Evolutionary conservation across 371 early-diverging fungal genomes (phyloP).

Genomic region (Mucor mucedo): DNA sequence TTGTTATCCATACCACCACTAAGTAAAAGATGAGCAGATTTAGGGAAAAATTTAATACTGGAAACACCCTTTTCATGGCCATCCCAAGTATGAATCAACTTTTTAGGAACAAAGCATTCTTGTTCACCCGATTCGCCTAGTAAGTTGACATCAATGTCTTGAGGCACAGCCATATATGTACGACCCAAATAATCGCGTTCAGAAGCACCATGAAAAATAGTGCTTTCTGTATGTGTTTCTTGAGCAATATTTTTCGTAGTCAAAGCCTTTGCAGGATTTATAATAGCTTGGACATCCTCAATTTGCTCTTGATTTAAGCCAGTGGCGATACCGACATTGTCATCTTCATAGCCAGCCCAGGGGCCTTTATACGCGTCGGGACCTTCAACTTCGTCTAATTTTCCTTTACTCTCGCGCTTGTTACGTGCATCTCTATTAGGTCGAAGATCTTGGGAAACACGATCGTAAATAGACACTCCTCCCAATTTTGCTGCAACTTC

Average conservation of each 20-base stretch:
- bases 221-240: conserved; percentile 65
- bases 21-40: conserved; percentile 88
- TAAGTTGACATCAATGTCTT: conserved; percentile 81
- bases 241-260: conserved; percentile 37
- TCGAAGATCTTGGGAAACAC: conserved; percentile 51
- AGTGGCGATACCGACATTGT: conserved; percentile 61
- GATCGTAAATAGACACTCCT: conserved; percentile 63
- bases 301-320: conserved; percentile 67
- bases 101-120: conserved; percentile 88
- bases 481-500: conserved; percentile 52
- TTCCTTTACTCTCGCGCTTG: conserved; percentile 81
- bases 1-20: conserved; percentile 92
- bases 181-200: conserved; percentile 91
- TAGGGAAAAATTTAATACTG: conserved; percentile 89
- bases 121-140: conserved; percentile 76
- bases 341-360: conserved; percentile 94
- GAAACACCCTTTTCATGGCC: conserved; percentile 95
- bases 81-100: conserved; percentile 87
- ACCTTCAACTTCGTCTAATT: conserved; percentile 76
- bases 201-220: conserved; percentile 76
- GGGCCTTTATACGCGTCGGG: conserved; percentile 89
- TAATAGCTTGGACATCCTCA: conserved; percentile 29
- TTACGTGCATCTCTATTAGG: conserved; percentile 59
- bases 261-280: conserved; percentile 24
- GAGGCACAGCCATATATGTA: conserved; percentile 94